phyloP scores from a whole-genome alignment of 2,329 filamentous ascomycete genomes.

The Xylariales sp. region DNA sequence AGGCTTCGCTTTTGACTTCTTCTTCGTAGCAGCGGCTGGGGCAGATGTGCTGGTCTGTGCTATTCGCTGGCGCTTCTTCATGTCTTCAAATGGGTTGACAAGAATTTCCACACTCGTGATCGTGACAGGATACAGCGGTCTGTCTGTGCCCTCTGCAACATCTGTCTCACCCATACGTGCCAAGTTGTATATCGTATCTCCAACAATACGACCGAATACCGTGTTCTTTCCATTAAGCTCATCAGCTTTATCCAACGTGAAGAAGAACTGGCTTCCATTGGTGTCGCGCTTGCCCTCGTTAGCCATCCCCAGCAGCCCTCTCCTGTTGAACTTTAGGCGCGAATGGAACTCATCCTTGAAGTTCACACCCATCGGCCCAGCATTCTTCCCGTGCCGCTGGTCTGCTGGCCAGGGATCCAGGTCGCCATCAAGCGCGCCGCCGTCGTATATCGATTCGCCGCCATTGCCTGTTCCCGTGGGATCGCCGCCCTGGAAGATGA shows the following conservation, averaged over 20 bases:
- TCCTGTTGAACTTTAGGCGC: constrained; percentile 85
- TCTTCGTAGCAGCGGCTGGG: constrained; percentile 40
- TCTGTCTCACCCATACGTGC: constrained; percentile 91
- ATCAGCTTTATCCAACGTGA: constrained; percentile 79
- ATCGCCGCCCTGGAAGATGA: constrained; percentile 92
- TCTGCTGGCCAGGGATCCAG: constrained; percentile 71
- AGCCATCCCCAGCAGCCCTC: constrained; percentile 92
- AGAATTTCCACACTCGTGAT: constrained; percentile 71
- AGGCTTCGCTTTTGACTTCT: constrained; percentile 67
- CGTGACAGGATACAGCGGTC: constrained; percentile 80
- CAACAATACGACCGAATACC: constrained; percentile 85
- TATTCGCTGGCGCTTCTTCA: constrained; percentile 64
- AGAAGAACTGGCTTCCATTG: constrained; percentile 96
- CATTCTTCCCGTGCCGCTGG: constrained; percentile 57
- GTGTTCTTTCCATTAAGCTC: constrained; percentile 90
- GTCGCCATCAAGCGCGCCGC: constrained; percentile 68
- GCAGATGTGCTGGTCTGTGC: constrained; percentile 45
- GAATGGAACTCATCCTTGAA: constrained; percentile 88
- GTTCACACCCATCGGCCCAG: constrained; percentile 53
- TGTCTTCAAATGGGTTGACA: constrained; percentile 78
- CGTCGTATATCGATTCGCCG: constrained; percentile 88
- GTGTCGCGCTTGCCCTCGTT: constrained; percentile 74
- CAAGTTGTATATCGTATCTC: constrained; percentile 94
- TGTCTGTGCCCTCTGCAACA: constrained; percentile 70
- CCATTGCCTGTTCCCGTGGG: constrained; percentile 89